Percentiles rank a stretch among this genome's conserved stretches.
These are phyloP conservation scores for Sodiomyces alkalinus DNA, from an alignment of 2,329 filamentous ascomycete species.

Conservation along the genomic window DNA sequence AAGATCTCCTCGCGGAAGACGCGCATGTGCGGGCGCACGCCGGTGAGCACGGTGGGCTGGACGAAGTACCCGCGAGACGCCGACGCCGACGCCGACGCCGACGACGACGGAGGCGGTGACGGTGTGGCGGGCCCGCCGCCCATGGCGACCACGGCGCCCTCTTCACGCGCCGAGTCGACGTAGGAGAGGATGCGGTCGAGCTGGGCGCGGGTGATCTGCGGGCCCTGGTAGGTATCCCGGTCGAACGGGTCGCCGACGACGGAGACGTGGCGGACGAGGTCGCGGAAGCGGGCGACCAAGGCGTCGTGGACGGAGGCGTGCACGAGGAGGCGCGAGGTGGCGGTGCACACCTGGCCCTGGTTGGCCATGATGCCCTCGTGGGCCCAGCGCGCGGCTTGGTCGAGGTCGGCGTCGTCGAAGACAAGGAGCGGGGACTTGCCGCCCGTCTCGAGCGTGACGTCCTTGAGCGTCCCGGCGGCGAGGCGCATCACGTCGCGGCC, in stretches of 20 bases:
- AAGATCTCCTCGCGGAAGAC: conserved; percentile 17
- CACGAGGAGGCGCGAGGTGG: conserved; percentile 42
- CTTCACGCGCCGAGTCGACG: conserved; percentile 46
- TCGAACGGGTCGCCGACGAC: conserved; percentile 51
- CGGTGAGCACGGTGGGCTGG: conserved; percentile 13
- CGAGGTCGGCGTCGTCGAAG: conserved; percentile 44
- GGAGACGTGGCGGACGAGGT: conserved; percentile 35
- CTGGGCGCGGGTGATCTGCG: conserved; percentile 49
- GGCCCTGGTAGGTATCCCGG: conserved; percentile 50
- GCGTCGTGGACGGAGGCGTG: conserved; percentile 40
- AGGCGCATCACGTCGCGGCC: conserved; percentile 56
- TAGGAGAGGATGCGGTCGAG: conserved; percentile 50
- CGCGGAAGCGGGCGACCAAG: conserved; percentile 47
- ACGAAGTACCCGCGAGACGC: conserved; percentile 27
- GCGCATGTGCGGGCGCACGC: conserved; percentile 13
- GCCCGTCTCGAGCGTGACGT: conserved; percentile 43
- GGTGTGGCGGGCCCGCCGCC: conserved; percentile 22
- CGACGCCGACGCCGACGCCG: conserved; percentile 8
- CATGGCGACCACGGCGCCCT: conserved; percentile 37
- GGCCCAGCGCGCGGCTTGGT: conserved; percentile 43
- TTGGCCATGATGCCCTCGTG: conserved; percentile 33
- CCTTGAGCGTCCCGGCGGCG: conserved; percentile 43
- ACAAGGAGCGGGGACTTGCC: conserved; percentile 45
- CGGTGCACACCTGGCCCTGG: conserved; percentile 44
- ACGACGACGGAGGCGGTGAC: conserved; percentile 12